Base-by-base conservation (phyloP, 345 rosid genomes). In the Aurinia saxatilis region DNA sequence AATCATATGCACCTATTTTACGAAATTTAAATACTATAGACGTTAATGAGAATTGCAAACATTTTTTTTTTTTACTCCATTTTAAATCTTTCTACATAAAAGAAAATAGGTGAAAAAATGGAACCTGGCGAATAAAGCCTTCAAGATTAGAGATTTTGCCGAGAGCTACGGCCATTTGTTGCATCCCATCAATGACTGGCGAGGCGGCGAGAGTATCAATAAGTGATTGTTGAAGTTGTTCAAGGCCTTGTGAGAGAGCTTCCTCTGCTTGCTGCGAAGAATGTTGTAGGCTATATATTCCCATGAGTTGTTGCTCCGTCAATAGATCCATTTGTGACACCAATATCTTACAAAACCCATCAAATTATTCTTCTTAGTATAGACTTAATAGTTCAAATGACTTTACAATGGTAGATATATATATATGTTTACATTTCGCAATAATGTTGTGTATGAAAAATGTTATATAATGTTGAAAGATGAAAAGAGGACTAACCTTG, bases 251-350 rank as follows among this genome's bases (percentile, higher is more conserved):
- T 9, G 81, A 78, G 48, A 93, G 86, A 14, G 99, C 99, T 44
- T 90, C 99, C 70, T 93, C 99, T 11, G 99, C 97, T 68, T 90
- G 95, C 50, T 87, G 95, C 16, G 97, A 82, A 1, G 99, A 90
- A 33, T 90, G 96, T 74, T 87, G 99, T 42, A 93, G 84, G 73
- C 87, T 83, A 77, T 77, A 93, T 9, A 93, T 85, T 36, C 97
- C 99, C 90, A 90, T 81, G 19, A 87, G 62, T 67, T 93, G 99
- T 65, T 90, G 99, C 54, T 93, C 96, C 46, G 96, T 93, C 60
- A 93, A 76, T 9, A 87, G 83, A 74, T 90, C 97, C 64, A 93
- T 56, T 66, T 93, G 99, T 3, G 87, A 29, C 37, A 80, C 82
- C 70, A 93, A 62, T 88, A 90, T 87, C 97, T 82, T 29, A n/a